Conservation (phyloP, 495 filamentous ascomycete species). For the Aspergillus sclerotioniger region DNA sequence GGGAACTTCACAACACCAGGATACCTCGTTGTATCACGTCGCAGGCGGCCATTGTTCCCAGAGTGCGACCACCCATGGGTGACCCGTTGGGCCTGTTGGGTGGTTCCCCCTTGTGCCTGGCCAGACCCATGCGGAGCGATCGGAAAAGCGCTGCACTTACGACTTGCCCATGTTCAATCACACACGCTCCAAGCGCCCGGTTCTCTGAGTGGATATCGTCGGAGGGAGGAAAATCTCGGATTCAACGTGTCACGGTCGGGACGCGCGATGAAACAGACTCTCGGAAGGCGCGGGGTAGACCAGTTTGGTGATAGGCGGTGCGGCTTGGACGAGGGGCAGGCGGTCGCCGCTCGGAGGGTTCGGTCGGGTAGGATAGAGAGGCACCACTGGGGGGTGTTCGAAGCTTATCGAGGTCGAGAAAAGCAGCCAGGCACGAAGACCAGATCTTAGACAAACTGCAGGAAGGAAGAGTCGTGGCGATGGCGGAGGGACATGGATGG, state of each 20-base stretch:
- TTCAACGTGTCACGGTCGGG: not conserved
- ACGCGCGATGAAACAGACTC: conserved; percentile 18
- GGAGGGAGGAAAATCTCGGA: not conserved
- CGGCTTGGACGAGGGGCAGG: conserved; percentile 14
- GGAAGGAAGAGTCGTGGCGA: not conserved
- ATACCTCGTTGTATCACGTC: too few relatives aligned
- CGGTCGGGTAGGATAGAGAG: not conserved
- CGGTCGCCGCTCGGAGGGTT: not conserved
- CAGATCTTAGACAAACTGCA: too few relatives aligned
- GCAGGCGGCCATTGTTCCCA: too few relatives aligned
- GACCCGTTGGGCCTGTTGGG: not conserved
- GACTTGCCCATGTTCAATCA: conserved; percentile 44
- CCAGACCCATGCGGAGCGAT: conserved; percentile 8
- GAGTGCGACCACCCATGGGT: not conserved
- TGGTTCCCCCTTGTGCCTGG: not conserved
- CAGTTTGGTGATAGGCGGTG: conserved; percentile 22
- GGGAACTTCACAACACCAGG: too few relatives aligned
- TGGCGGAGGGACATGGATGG: not conserved
- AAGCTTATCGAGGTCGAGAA: not conserved
- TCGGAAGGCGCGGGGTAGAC: conserved; percentile 25
- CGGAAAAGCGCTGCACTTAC: conserved; percentile 31
- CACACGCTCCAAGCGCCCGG: not conserved
- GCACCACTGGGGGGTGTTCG: not conserved
- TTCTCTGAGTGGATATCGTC: not conserved
- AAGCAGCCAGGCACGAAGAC: not conserved